Evolutionary conservation across 139 green algal genomes (phyloP).

Genomic region (Volvox africanus): DNA sequence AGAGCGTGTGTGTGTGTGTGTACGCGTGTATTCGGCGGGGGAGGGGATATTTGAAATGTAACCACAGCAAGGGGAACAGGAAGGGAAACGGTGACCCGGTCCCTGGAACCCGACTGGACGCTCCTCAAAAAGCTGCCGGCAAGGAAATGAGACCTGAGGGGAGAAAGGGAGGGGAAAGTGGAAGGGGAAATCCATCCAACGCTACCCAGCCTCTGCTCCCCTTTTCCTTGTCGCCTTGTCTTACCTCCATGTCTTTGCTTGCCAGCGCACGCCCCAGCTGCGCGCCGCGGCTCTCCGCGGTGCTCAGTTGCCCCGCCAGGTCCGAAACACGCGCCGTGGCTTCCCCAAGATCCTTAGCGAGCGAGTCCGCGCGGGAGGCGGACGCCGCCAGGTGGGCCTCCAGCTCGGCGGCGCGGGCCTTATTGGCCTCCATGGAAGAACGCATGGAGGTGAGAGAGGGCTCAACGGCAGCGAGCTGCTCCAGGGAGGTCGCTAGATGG

Average conservation of each 20-base stretch:
- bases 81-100: too few species aligned
- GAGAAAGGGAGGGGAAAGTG: background rate
- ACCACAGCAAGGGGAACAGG: too few species aligned
- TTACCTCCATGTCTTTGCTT: conserved; percentile 5
- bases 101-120: too few species aligned
- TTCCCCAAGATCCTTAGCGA: conserved; percentile 4
- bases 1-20: too few species aligned
- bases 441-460: conserved; percentile 8
- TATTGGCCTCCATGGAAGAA: background rate
- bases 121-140: too few species aligned
- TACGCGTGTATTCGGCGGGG: too few species aligned
- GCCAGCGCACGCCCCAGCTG: background rate
- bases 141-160: background rate
- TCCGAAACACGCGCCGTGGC: conserved; percentile 15
- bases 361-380: background rate
- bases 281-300: background rate
- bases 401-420: background rate
- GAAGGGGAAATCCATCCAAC: background rate
- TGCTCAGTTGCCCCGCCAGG: conserved; percentile 7
- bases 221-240: background rate
- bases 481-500: conserved; percentile 13
- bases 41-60: too few species aligned
- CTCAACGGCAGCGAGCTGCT: conserved; percentile 31
- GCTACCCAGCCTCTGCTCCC: background rate
- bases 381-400: background rate